Conservation (phyloP, 208 protist species). For the Leishmania tropica region DNA sequence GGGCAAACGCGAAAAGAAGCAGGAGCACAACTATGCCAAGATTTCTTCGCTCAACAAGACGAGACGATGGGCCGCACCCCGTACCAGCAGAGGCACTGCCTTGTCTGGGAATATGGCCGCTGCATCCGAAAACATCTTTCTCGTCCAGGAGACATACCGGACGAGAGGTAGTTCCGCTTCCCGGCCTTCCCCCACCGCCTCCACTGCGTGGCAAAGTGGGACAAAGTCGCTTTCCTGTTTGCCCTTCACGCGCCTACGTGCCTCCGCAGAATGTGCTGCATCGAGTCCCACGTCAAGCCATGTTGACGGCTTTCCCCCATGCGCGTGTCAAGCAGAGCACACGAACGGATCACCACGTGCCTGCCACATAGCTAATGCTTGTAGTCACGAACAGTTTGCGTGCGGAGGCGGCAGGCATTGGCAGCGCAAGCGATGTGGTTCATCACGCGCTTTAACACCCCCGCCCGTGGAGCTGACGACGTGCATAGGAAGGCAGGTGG, state of each 20-base stretch:
- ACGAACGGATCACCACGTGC: constrained; percentile 46
- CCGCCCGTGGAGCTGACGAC: not conserved
- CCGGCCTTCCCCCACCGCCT: constrained; percentile 6
- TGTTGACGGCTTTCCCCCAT: not conserved
- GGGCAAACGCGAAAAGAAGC: constrained; percentile 69
- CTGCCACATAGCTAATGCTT: constrained; percentile 8
- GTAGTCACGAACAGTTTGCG: not conserved
- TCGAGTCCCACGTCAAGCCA: constrained; percentile 30
- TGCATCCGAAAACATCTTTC: constrained; percentile 28
- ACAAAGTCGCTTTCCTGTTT: constrained; percentile 23
- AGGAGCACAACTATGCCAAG: constrained; percentile 48
- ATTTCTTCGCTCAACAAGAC: constrained; percentile 40
- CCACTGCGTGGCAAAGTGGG: constrained; percentile 27
- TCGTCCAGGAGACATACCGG: constrained; percentile 68
- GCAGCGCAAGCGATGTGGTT: not conserved
- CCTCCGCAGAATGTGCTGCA: constrained; percentile 27
- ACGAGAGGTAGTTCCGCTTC: constrained; percentile 46
- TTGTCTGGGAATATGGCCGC: constrained; percentile 28
- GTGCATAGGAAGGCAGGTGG: not conserved
- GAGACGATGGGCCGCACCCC: constrained; percentile 28
- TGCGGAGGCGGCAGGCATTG: not conserved
- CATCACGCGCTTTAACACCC: no score
- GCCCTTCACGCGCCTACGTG: constrained; percentile 13
- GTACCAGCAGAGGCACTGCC: constrained; percentile 29
- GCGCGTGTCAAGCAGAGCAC: constrained; percentile 22